Evolutionary conservation across 345 rosid genomes (phyloP), one percentile per base, ranked within the genome.

Genomic region (Syzygium oleosum): DNA sequence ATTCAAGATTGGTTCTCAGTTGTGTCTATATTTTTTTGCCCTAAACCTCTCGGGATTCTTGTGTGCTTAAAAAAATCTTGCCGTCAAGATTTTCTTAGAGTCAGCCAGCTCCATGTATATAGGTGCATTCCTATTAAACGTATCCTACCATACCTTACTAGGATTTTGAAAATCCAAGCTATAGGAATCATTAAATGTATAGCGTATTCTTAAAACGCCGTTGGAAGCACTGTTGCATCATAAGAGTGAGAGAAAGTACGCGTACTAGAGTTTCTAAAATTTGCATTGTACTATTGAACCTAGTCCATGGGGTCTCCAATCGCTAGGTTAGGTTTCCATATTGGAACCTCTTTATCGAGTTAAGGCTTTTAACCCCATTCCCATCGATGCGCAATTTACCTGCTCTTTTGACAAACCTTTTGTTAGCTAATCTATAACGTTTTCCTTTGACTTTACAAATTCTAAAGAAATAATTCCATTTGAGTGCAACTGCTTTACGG

Each of bases 161-260:
- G n/a, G 14, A 58, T 58, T 4, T 58, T 58, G 29, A 22, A 22
- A 58, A 22, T 58, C 14, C 0, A 22, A 9, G 25, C 29, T 58
- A 23, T 58, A 58, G 0, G 6, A 58, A 58, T 58, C n/a, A 58
- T 23, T 58, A 13, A 23, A 58, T 0, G 1, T 1, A 10, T 55
- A 22, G 10, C 1, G 6, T 58, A 58, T 13, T 22, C 1, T 23
- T 23, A 23, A 58, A 58, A 10, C 0, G 2, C 13, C 25, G 23
- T 58, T 22, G 25, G 63, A 58, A 58, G n/a, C 25, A 58, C 25
- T 23, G 14, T 58, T 58, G 63, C 29, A 23, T 58, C n/a, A 10
- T 1, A 58, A 0, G 25, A 58, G 63, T 23, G 29, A 2, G 6
- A 58, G 14, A 58, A 12, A 58, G 0, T 10, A 22, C 23, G 13